Conservation (phyloP, 495 filamentous ascomycete genomes). For the Beverwykella pulmonaria region DNA sequence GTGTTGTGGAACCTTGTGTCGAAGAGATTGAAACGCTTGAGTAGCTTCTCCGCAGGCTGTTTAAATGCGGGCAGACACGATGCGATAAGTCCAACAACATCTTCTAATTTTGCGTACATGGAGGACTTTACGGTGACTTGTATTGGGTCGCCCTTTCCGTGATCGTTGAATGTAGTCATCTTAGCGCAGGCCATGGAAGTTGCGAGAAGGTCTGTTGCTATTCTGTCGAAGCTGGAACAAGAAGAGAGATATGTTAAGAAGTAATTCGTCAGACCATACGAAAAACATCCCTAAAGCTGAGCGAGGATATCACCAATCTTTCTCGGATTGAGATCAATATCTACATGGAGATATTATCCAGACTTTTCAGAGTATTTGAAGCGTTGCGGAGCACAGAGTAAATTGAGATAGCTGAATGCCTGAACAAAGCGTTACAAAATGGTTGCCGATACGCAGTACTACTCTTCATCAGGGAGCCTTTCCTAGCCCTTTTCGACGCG, state of each 20-base stretch:
- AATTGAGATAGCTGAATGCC: constrained; percentile 18
- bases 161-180: too few relatives aligned
- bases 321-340: constrained; percentile 19
- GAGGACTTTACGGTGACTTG: too few relatives aligned
- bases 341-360: constrained; percentile 18
- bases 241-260: constrained; percentile 18
- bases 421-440: constrained; percentile 14
- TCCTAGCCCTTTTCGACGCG: constrained; percentile 18
- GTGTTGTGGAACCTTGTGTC: too few relatives aligned
- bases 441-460: constrained; percentile 13
- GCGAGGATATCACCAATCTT: constrained; percentile 19
- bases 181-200: too few relatives aligned
- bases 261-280: constrained; percentile 21
- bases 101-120: too few relatives aligned
- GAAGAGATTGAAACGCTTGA: too few relatives aligned
- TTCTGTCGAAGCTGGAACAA: constrained; percentile 18
- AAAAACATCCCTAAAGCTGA: constrained; percentile 23
- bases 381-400: constrained; percentile 22
- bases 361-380: constrained; percentile 21
- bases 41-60: too few relatives aligned
- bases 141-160: too few relatives aligned
- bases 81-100: too few relatives aligned
- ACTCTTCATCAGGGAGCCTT: constrained; percentile 11
- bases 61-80: too few relatives aligned
- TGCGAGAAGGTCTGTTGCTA: too few relatives aligned